Evolutionary conservation across 345 rosid genomes (phyloP).

Genomic region (Alliaria petiolata): DNA sequence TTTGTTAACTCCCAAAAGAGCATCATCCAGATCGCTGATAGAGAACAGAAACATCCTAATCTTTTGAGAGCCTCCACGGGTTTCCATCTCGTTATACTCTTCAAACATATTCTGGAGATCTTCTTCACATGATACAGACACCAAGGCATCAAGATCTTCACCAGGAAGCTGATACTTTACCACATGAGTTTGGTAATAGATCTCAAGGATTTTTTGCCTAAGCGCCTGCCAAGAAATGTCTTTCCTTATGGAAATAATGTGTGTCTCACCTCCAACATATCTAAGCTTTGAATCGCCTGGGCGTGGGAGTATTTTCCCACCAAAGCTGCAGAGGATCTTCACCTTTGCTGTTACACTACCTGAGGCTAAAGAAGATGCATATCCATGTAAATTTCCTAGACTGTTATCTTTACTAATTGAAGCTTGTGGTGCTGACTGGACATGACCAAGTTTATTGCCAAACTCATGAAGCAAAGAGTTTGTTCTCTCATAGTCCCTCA

Average conservation of each 20-base stretch:
- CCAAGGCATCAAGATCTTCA: constrained; percentile 91
- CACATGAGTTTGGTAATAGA: constrained; percentile 57
- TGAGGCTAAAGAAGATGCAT: constrained; percentile 42
- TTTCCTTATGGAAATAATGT: constrained; percentile 54
- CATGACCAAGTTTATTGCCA: constrained; percentile 43
- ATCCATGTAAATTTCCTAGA: constrained; percentile 32
- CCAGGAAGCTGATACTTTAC: constrained; percentile 96
- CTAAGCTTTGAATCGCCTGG: constrained; percentile 91
- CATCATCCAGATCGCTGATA: constrained; percentile 59
- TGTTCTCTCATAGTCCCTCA: constrained; percentile 46
- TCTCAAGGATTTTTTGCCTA: constrained; percentile 51
- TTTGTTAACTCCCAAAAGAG: constrained; percentile 51
- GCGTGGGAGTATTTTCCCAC: constrained; percentile 81
- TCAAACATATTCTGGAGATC: constrained; percentile 92
- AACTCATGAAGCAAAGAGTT: constrained; percentile 40
- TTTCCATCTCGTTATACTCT: constrained; percentile 63
- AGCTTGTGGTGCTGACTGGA: constrained; percentile 46
- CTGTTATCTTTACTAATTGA: constrained; percentile 38
- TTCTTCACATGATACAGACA: constrained; percentile 84
- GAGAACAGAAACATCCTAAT: constrained; percentile 76
- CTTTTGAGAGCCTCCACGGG: constrained; percentile 52
- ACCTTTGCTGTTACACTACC: constrained; percentile 44
- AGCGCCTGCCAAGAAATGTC: constrained; percentile 66
- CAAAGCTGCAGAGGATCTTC: constrained; percentile 86
- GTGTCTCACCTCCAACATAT: constrained; percentile 91